Conservation (phyloP, 495 filamentous ascomycete species). For the Hypoxylon rickii region DNA sequence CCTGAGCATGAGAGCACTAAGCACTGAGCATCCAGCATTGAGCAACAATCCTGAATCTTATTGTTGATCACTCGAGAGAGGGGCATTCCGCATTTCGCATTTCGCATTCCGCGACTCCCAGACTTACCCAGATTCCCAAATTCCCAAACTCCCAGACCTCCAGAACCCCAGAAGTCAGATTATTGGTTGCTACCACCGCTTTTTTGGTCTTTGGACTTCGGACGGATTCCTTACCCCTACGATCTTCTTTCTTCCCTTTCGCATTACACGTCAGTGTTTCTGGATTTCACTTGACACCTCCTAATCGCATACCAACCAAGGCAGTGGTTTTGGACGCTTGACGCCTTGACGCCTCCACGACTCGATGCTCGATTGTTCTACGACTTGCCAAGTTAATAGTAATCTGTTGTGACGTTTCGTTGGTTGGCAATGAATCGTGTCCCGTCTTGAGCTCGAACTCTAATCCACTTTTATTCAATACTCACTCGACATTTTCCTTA, state of each 20-base stretch:
- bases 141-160: neutral
- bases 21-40: constrained; percentile 32
- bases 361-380: neutral
- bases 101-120: constrained; percentile 17
- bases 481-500: neutral
- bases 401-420: constrained; percentile 5
- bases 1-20: constrained; percentile 27
- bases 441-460: neutral
- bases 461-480: constrained; percentile 15
- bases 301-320: neutral
- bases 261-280: neutral
- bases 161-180: neutral
- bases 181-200: constrained; percentile 20
- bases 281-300: constrained; percentile 1
- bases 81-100: too few relatives aligned
- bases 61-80: constrained; percentile 30
- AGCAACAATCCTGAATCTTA: constrained; percentile 30
- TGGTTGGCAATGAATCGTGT: constrained; percentile 24
- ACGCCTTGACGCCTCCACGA: too few relatives aligned
- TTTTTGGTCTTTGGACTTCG: constrained; percentile 5
- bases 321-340: neutral
- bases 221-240: neutral
- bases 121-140: too few relatives aligned
- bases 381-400: constrained; percentile 16
- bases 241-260: constrained; percentile 1